phyloP scores from a whole-genome alignment of 2,329 filamentous ascomycete species.

The Fusarium pseudoanthophilum region DNA sequence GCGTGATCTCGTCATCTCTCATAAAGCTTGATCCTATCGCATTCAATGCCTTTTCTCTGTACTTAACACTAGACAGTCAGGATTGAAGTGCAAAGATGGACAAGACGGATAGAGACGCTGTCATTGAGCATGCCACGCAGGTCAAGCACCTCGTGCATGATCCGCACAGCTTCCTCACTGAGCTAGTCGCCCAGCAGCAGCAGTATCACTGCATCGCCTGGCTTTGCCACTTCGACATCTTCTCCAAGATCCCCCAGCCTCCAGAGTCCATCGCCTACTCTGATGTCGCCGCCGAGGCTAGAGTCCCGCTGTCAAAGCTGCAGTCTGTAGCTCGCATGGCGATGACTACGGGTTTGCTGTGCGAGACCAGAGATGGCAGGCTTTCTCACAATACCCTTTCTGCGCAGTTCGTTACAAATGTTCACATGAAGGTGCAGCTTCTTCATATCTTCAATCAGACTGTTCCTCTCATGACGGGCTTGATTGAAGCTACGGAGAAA shows the following conservation, averaged over 20 bases:
- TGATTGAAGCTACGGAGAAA: conserved; percentile 43
- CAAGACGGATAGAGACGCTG: conserved; percentile 26
- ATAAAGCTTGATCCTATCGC: conserved; percentile 1
- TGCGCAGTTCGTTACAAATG: conserved; percentile 41
- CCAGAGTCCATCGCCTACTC: not conserved
- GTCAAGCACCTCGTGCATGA: conserved; percentile 25
- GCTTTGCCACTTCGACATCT: conserved; percentile 28
- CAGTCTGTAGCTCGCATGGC: conserved; percentile 48
- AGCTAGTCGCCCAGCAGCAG: conserved; percentile 28
- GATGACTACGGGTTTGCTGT: conserved; percentile 50
- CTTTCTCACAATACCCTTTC: conserved; percentile 51
- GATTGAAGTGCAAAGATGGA: not conserved
- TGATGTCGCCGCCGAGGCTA: conserved; percentile 16
- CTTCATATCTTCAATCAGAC: conserved; percentile 45
- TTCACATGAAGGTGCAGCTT: conserved; percentile 45
- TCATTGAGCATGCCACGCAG: conserved; percentile 29
- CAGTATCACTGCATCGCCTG: conserved; percentile 31
- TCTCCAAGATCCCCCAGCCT: conserved; percentile 16
- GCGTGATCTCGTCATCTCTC: not conserved
- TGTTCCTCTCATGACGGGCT: conserved; percentile 36
- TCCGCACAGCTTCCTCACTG: conserved; percentile 31
- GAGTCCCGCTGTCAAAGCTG: conserved; percentile 14
- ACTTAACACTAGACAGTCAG: not conserved
- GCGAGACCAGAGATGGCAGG: conserved; percentile 43
- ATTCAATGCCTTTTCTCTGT: not conserved